Conservation (phyloP, 208 protist genomes). For the Trichomonas gallinae region DNA sequence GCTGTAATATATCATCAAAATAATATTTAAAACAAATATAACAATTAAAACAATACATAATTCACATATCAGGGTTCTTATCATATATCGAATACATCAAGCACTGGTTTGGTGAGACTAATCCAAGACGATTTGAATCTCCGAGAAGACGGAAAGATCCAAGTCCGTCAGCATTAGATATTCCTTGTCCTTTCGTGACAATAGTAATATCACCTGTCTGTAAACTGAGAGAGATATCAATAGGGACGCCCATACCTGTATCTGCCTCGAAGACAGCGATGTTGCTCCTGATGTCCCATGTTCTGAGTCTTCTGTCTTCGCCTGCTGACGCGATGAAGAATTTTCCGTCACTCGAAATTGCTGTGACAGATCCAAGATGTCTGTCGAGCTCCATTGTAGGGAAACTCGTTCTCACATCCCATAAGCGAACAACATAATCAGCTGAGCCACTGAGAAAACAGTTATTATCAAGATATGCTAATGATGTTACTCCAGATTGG, state of each 20-base stretch:
- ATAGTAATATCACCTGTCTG: not conserved
- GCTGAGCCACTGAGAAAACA: not conserved
- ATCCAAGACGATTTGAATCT: not conserved
- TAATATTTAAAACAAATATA: no score
- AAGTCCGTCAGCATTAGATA: not conserved
- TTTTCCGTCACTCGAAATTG: not conserved
- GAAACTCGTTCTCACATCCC: not conserved
- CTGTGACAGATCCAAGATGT: not conserved
- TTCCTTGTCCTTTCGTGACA: not conserved
- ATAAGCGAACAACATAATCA: not conserved
- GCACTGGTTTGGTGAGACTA: not conserved
- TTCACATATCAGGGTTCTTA: not conserved
- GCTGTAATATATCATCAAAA: no score
- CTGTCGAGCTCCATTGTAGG: not conserved
- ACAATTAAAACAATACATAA: no score
- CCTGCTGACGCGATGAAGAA: not conserved
- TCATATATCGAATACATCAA: not conserved
- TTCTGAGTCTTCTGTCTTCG: not conserved
- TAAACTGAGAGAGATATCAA: not conserved
- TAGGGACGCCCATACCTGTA: not conserved
- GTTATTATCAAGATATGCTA: not conserved
- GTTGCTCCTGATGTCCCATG: not conserved
- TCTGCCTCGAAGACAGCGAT: not conserved
- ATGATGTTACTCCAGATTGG: not conserved
- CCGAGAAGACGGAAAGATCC: not conserved